Evolutionary conservation across 2,329 filamentous ascomycete genomes (phyloP), one percentile per base, ranked within the genome.

Genomic region (Alternaria ethzedia): DNA sequence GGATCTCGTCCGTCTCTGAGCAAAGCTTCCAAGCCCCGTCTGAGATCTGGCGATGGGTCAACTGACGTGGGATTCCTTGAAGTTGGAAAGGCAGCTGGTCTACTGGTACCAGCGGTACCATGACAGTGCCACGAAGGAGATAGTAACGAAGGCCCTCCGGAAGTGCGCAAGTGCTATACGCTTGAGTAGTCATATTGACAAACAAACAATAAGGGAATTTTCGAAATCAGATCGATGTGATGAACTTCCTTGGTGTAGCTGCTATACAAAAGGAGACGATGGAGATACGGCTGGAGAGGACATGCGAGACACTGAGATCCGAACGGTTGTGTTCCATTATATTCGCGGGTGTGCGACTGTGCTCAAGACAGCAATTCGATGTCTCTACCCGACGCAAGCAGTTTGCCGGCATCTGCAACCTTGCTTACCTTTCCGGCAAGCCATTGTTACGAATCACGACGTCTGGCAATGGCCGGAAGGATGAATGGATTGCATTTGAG

Each of bases 11-110:
- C 3, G 71, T 69, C 36, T 74, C 67, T 12, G 58, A 57, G 13
- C 74, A 59, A 9, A 70, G 67, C 41, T 72, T 71, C 76, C 75
- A 79, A 2, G 61, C 59, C 36, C 71, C 67, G 17, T 72, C 59
- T 8, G 64, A 67, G 52, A 73, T 63, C 46, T 76, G 71, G 13
- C 64, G 68, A 57, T 71, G 72, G 17, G 60, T 75, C 45, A 83
- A 61, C 15, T 75, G 67, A 1, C 76, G 74, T 36, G 80, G 78
- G 7, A 82, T 66, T 9, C 78, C 80, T 28, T 75, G 69, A 11
- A 83, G 72, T n/a, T 75, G 72, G 47, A 82, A 73, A 0, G 82
- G 81, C 4, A 84, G 74, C 67, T 83, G 81, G 57, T 84, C 82
- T 6, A 75, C 77, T 17, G 82, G 79, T 13, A 83, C 71, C 5